These are phyloP conservation scores for Tillandsia leiboldiana DNA, from an alignment of 176 grass and related monocot genomes.

Conservation along the genomic window DNA sequence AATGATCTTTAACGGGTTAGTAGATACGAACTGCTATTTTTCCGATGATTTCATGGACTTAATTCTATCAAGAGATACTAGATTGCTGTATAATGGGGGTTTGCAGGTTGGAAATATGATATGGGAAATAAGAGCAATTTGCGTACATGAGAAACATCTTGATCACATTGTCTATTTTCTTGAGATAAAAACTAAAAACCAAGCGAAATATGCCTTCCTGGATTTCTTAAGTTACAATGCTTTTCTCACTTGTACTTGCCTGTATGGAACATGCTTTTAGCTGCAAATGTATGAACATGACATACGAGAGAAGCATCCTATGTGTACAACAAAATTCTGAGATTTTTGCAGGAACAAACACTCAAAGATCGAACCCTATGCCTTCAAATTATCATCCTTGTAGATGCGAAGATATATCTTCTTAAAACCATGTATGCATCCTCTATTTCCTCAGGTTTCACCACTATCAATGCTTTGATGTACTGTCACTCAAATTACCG, in stretches of 20 bases:
- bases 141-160: too few species aligned
- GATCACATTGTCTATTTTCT: too few species aligned
- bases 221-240: neutral
- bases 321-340: conserved; percentile 1
- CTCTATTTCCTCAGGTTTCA: too few species aligned
- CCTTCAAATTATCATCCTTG: neutral
- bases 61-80: neutral
- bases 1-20: conserved; percentile 63
- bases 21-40: neutral
- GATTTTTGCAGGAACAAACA: neutral
- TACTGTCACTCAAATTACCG: neutral
- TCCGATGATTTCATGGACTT: neutral
- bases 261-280: neutral
- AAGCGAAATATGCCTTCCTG: neutral
- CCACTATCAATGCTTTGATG: neutral
- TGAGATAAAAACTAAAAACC: neutral
- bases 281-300: neutral
- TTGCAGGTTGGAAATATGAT: too few species aligned
- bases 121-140: too few species aligned
- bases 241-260: conserved; percentile 3
- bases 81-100: too few species aligned
- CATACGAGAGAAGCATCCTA: neutral
- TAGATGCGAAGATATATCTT: too few species aligned
- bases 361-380: conserved; percentile 4
- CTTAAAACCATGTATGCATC: too few species aligned